Evolutionary conservation across 192 early-diverging fungal genomes (phyloP), one percentile per base, ranked within the genome.

Genomic region (Linderina pennispora): DNA sequence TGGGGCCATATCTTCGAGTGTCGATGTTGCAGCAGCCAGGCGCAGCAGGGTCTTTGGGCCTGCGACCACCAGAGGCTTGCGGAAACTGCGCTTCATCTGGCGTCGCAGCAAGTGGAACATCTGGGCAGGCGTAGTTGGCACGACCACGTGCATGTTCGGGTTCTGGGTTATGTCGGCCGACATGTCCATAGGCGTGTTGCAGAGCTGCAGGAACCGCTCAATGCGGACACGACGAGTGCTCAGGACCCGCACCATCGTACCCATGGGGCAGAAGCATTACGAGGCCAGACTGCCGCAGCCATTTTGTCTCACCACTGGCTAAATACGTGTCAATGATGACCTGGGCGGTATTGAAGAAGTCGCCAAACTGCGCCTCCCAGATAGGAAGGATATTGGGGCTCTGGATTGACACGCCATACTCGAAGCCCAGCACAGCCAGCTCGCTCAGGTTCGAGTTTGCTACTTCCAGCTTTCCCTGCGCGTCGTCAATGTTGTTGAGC

Each of bases 331-430:
- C 95, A 50, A 96, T 87, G 16, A 92, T 89, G 31, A 96, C 90
- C 57, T 98, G 92, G 0, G 92, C 92, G 24, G 87, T 88, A 59
- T 96, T 96, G 80, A 90, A 90, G 58, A 98, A 98, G 65, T 98
- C 95, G 43, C 95, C 95, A 66, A 97, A 98, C 72, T 98, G 94
- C 1, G 92, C 92, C 58, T 96, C 94, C 95, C 95, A 98, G 34
- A 98, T 89, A 35, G 81, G 81, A n/a, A 98, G 69, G 6, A 78
- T 65, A 34, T 87, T 79, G 13, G 95, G 95, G 18, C 80, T 85
- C 58, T 93, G 92, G 61, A 84, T 85, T 3, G 91, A 93, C 57
- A 92, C 85, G 40, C 95, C 95, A 53, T 91, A 88, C 62, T 98
- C 95, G 56, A 95, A 98, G 2, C 88, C 95, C 20, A 98, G 74